Percentiles rank a stretch among this genome's conserved stretches.
Evolutionary conservation across 2,329 filamentous ascomycete species (phyloP).

Genomic region (Calycina marina): DNA sequence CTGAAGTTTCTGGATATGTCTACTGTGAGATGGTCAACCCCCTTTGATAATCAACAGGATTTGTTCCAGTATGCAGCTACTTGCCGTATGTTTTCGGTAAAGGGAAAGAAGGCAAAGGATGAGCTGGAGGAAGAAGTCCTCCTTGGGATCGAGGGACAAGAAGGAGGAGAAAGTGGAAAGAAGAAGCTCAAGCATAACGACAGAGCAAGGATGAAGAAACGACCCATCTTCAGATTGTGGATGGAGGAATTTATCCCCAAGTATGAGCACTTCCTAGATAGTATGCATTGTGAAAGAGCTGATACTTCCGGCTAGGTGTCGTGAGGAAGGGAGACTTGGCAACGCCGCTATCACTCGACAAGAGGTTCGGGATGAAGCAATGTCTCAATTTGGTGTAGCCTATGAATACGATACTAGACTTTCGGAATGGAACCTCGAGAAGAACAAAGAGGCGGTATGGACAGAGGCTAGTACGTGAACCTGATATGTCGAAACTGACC

Average conservation of each 20-base stretch:
- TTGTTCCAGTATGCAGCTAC: conserved; percentile 47
- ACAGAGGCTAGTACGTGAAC: conserved; percentile 29
- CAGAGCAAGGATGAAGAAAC: conserved; percentile 35
- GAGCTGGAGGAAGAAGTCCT: conserved; percentile 5
- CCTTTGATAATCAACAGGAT: conserved; percentile 38
- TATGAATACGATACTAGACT: conserved; percentile 31
- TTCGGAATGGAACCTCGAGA: conserved; percentile 27
- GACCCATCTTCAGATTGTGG: conserved; percentile 45
- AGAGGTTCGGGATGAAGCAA: conserved; percentile 35
- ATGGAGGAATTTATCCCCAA: conserved; percentile 45
- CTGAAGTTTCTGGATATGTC: conserved; percentile 51
- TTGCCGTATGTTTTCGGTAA: conserved; percentile 42
- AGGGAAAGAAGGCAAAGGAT: conserved; percentile 19
- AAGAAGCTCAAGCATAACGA: conserved; percentile 37
- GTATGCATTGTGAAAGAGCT: no score
- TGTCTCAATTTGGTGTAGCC: conserved; percentile 33
- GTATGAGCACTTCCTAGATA: neutral
- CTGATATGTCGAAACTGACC: conserved; percentile 18
- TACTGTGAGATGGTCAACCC: conserved; percentile 31
- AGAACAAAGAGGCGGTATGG: conserved; percentile 30
- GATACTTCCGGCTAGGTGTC: conserved; percentile 22
- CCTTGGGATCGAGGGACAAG: conserved; percentile 12
- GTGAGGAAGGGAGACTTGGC: conserved; percentile 25
- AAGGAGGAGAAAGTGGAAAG: conserved; percentile 22
- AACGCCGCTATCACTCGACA: conserved; percentile 24